A percentile compares a stretch with the other conserved stretches of the same genome.
Conservation (phyloP, 2,329 filamentous ascomycete genomes). For the Aspergillus udagawae region DNA sequence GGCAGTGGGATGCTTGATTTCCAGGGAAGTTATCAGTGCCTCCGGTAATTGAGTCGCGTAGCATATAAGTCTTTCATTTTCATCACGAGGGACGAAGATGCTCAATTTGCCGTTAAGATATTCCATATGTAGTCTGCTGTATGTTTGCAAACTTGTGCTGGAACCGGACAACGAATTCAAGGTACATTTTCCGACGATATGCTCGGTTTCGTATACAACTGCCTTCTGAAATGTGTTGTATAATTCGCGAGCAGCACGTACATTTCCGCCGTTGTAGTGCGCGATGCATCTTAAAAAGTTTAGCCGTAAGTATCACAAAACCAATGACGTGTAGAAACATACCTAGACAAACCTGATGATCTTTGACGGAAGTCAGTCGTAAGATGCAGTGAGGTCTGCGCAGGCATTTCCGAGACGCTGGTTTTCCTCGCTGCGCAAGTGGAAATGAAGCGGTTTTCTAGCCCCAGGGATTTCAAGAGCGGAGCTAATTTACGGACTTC, state of each 20-base stretch:
- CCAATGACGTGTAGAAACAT: too few species aligned
- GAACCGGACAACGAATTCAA: background rate
- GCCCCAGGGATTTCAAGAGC: background rate
- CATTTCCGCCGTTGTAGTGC: too few species aligned
- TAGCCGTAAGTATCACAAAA: too few species aligned
- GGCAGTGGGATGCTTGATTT: background rate
- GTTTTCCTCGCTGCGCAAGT: background rate
- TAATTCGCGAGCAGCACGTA: background rate
- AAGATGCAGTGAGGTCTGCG: background rate
- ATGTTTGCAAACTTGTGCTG: background rate
- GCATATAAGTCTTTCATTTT: background rate
- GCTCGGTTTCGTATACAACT: background rate
- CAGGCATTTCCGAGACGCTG: background rate
- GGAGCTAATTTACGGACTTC: background rate
- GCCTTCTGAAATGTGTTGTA: background rate
- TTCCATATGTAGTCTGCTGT: background rate
- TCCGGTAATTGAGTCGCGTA: slow-evolving; percentile 4
- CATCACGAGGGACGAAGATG: background rate
- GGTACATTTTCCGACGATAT: background rate
- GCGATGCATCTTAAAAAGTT: too few species aligned
- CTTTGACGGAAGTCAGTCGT: slow-evolving; percentile 1
- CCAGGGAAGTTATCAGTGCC: background rate
- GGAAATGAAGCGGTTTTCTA: slow-evolving; percentile 2
- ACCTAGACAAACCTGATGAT: background rate
- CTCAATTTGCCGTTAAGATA: background rate